Evolutionary conservation across 1,139 yeast species (phyloP), one percentile per base, ranked within the genome.

Genomic region (Nakaseomyces uthaithaninus): DNA sequence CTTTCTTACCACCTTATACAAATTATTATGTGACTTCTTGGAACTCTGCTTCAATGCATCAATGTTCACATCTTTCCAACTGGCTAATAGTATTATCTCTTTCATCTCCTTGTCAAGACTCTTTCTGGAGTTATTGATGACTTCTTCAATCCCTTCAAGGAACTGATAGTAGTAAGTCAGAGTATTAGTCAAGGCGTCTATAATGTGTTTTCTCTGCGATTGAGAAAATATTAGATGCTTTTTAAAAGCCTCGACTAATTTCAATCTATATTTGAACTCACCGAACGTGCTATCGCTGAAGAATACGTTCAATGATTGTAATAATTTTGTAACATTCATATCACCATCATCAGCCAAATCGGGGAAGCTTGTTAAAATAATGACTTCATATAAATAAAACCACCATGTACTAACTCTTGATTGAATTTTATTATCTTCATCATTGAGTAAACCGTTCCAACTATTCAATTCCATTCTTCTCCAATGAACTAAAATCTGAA

Each of bases 41-140:
- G 98, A 91, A 64, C 95, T 85, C 62, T 89, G 96, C 51, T 85
- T 86, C 51, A 93, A 71, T 0, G 98, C 95, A 56, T 82, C 94
- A 37, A 87, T 77, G 54, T 93, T 93, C 10, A 89, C 91, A 63
- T 93, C 99, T 54, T 89, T 87, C 97, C 98, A 93, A 56, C 95
- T 84, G 1, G 97, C 96, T 23, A 93, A 68, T 38, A 86, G 65
- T 38, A 91, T 86, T 4, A 87, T 80, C 45, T 93, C 98, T 34
- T 77, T 71, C 19, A 91, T 74, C 41, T 86, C 91, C 55, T 87
- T 89, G 46, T 80, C 87, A 30, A 91, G 64, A 6, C 64, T 62
- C 50, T 71, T 74, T 55, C 72, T 76, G 1, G 71, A 69, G 1
- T 60, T 58, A 0, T 52, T 54, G 19, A 87, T 61, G 14, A 66